Conservation (phyloP, 208 protist genomes). For the Leptomonas pyrrhocoris region DNA sequence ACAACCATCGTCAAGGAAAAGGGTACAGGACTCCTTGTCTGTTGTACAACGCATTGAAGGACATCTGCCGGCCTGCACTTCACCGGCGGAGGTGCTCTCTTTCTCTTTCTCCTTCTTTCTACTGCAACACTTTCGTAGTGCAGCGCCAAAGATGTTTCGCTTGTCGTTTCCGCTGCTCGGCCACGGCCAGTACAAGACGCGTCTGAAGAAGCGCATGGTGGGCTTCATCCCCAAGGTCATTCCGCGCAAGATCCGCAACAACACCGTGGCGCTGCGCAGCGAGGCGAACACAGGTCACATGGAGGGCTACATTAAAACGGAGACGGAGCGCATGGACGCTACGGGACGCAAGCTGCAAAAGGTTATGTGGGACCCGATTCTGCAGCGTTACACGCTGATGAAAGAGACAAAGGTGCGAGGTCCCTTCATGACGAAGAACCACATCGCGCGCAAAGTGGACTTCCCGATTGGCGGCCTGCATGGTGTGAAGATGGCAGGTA, state of each 20-base stretch:
- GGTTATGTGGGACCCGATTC: conserved; percentile 77
- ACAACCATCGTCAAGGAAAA: no score
- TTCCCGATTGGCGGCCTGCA: conserved; percentile 42
- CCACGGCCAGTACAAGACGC: conserved; percentile 86
- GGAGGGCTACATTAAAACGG: conserved; percentile 84
- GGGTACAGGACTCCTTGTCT: no score
- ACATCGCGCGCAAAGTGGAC: conserved; percentile 65
- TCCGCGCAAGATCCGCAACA: conserved; percentile 83
- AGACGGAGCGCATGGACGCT: conserved; percentile 71
- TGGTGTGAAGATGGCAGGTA: not conserved
- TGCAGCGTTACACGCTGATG: conserved; percentile 78
- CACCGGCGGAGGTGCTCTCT: not conserved
- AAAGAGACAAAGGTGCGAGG: conserved; percentile 84
- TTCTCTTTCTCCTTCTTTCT: not conserved
- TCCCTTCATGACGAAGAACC: conserved; percentile 80
- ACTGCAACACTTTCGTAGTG: not conserved
- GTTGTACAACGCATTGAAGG: no score
- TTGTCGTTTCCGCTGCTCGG: conserved; percentile 39
- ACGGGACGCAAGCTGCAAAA: conserved; percentile 83
- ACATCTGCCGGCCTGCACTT: no score
- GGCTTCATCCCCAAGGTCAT: conserved; percentile 87
- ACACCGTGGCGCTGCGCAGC: conserved; percentile 79
- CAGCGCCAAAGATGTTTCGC: no score
- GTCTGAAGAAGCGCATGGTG: conserved; percentile 89
- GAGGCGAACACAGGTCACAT: conserved; percentile 87